A percentile compares a stretch with the other conserved stretches of the same genome.
Evolutionary conservation across 1,284 basidiomycete species (phyloP).

Genomic region (Cutaneotrichosporon mucoides): DNA sequence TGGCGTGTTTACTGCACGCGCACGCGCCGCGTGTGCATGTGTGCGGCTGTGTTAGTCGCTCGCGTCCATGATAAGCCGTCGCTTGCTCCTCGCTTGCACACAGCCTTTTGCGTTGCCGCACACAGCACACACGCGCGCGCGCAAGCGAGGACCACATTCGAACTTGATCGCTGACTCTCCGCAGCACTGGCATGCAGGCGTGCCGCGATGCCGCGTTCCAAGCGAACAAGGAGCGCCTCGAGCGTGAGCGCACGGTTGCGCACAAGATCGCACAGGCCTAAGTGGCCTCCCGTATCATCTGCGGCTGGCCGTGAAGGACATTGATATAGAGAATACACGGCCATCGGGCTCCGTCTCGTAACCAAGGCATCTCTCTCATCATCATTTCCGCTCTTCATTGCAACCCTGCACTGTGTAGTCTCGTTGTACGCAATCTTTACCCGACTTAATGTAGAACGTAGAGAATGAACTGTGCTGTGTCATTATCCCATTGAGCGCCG

Average conservation of each 20-base stretch:
- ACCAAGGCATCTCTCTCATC: not conserved
- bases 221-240: slow-evolving; percentile 50
- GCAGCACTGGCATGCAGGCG: slow-evolving; percentile 46
- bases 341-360: slow-evolving; percentile 2
- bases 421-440: slow-evolving; percentile 22
- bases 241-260: slow-evolving; percentile 48
- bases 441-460: slow-evolving; percentile 18
- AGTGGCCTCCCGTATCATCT: not conserved
- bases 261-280: slow-evolving; percentile 49
- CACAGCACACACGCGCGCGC: not conserved
- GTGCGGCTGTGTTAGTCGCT: not conserved
- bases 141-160: too few species aligned
- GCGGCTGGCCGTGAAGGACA: slow-evolving; percentile 9
- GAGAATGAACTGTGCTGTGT: slow-evolving; percentile 11
- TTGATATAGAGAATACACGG: slow-evolving; percentile 13
- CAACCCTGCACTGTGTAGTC: slow-evolving; percentile 15
- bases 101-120: not conserved
- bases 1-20: not conserved
- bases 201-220: slow-evolving; percentile 51
- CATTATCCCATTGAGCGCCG: too few species aligned
- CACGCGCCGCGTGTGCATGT: not conserved
- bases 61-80: not conserved
- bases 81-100: not conserved
- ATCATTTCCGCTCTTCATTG: slow-evolving; percentile 6
- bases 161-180: slow-evolving; percentile 12